Percentiles rank a stretch among this genome's conserved stretches.
Conservation (phyloP, 75 land plant species). For the Pinus taeda region DNA sequence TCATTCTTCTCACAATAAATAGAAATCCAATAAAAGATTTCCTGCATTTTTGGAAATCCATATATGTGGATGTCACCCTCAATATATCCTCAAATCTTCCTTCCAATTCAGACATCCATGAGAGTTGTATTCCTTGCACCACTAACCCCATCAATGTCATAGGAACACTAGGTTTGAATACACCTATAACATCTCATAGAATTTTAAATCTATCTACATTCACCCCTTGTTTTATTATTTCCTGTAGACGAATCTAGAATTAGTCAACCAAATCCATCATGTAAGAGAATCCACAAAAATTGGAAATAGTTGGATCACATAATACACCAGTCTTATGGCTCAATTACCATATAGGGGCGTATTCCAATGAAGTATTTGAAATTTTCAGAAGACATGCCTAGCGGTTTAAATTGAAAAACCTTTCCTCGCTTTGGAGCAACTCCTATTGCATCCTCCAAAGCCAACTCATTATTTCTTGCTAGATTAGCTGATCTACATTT, state of each 20-base stretch:
- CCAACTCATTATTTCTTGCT: neutral
- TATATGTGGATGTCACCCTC: constrained; percentile 81
- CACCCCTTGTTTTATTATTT: constrained; percentile 77
- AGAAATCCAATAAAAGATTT: constrained; percentile 65
- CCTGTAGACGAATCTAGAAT: constrained; percentile 27
- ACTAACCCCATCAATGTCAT: constrained; percentile 89
- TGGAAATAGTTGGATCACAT: neutral
- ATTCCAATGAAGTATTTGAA: constrained; percentile 76
- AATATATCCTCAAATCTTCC: constrained; percentile 81
- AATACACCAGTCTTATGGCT: neutral
- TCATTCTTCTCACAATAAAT: too few species aligned
- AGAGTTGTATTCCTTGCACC: constrained; percentile 90
- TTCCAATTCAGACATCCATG: constrained; percentile 83
- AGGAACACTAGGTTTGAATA: constrained; percentile 73
- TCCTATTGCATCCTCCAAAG: constrained; percentile 25
- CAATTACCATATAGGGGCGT: constrained; percentile 50
- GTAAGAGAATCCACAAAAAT: neutral
- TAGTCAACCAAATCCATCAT: neutral
- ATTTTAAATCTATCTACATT: constrained; percentile 65
- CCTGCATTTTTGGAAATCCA: constrained; percentile 75
- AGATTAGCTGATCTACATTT: constrained; percentile 2
- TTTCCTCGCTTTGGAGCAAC: constrained; percentile 74
- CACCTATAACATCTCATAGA: constrained; percentile 55
- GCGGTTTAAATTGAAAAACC: constrained; percentile 76
- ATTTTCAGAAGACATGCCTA: constrained; percentile 77